Conservation (phyloP, 352 stramenopile genomes). For the Pythium dissotocum region DNA sequence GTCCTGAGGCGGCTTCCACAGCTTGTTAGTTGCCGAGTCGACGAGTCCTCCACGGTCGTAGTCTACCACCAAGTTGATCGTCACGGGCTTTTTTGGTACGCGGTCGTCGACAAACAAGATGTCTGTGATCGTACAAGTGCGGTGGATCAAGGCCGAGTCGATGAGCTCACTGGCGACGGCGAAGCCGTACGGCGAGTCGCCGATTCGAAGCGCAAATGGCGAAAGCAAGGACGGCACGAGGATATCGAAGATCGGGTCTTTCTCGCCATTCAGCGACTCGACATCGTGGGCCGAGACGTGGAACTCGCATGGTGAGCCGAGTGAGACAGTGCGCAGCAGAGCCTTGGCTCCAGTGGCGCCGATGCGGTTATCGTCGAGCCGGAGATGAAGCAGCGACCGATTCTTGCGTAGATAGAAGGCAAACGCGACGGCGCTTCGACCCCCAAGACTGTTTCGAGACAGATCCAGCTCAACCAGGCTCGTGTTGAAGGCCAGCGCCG, state of each 20-base stretch:
- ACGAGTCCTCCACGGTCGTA: conserved; percentile 36
- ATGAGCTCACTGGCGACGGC: conserved; percentile 61
- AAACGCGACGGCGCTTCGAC: conserved; percentile 53
- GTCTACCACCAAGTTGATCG: conserved; percentile 33
- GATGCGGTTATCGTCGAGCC: conserved; percentile 62
- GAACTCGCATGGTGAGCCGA: conserved; percentile 57
- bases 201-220: conserved; percentile 54
- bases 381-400: conserved; percentile 35
- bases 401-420: conserved; percentile 61
- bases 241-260: conserved; percentile 50
- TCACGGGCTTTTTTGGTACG: conserved; percentile 32
- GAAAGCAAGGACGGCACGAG: conserved; percentile 55
- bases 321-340: conserved; percentile 47
- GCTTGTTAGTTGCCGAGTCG: conserved; percentile 22
- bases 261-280: conserved; percentile 32
- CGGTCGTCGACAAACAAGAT: conserved; percentile 43
- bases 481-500: conserved; percentile 49
- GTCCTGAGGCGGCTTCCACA: conserved; percentile 39
- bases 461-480: conserved; percentile 54
- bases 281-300: conserved; percentile 55
- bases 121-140: conserved; percentile 46
- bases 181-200: conserved; percentile 60
- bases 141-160: conserved; percentile 39
- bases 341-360: conserved; percentile 55
- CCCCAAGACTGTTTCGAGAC: conserved; percentile 59